Evolutionary conservation across 345 rosid genomes (phyloP), one percentile per base, ranked within the genome.

Genomic region (Fremontodendron californicum): DNA sequence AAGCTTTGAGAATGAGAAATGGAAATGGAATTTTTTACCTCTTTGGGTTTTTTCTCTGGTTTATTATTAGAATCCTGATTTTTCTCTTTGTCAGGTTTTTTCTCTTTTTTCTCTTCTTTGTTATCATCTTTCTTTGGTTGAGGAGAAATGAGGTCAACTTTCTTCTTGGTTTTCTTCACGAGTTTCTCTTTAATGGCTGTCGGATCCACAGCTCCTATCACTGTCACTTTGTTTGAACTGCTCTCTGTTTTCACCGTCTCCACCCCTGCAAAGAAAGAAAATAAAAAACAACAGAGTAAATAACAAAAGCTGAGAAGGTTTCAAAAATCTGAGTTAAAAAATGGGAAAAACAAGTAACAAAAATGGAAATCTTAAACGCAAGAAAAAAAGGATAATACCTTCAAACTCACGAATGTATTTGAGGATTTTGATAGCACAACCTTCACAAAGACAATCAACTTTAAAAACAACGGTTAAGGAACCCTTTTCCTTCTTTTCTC

Each of bases 381-480:
- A 23, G 15, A 31, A 62, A 45, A 31, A n/a, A 15, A 25, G 5
- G 43, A 60, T 39, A 77, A 23, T 83, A 90, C 98, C 99, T 73
- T 85, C 63, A 31, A 92, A 66, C 71, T 67, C 0, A 55, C 87
- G 94, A 76, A 83, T 87, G 15, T 16, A 23, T 79, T 79, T 92
- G 60, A 75, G 74, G 82, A 92, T 79, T 54, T 82, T 83, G 37
- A 86, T 71, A 33, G 91, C 90, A 43, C 99, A 96, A 1, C 99
- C 98, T 5, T 85, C 97, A 65, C 99, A 96, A 67, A 92, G 92
- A 90, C 90, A 91, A 39, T 93, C 94, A 0, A 89, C 67, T 77
- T 90, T 96, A 78, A 96, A 81, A 76, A 96, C 89, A 71, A 87
- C 85, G 11, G 86, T 73, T 9, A 71, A 3, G 0, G 86, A 37